Conservation (phyloP, 371 early-diverging fungal genomes). For the Mortierella sp. region DNA sequence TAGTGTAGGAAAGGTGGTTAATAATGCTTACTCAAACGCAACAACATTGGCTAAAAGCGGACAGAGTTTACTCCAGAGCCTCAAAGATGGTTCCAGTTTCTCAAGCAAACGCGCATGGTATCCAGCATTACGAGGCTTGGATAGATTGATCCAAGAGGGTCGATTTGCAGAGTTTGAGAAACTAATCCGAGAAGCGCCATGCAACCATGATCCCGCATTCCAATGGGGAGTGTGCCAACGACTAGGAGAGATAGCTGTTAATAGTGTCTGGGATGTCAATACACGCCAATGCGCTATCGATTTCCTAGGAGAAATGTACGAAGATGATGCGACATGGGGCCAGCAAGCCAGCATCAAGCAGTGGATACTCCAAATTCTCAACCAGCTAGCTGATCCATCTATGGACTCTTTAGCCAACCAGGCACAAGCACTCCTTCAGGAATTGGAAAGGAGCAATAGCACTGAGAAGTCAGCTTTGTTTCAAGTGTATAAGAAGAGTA, state of each 20-base stretch:
- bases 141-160: constrained; percentile 9
- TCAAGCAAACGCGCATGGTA: constrained; percentile 12
- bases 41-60: too few species aligned
- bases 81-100: too few species aligned
- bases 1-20: too few species aligned
- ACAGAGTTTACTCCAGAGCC: too few species aligned
- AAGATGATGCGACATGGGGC: constrained; percentile 15
- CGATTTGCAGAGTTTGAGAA: constrained; percentile 7
- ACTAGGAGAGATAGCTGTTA: constrained; percentile 18
- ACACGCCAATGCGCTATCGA: neutral
- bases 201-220: neutral
- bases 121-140: constrained; percentile 12
- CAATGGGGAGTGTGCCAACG: constrained; percentile 27
- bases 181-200: constrained; percentile 17
- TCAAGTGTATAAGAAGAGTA: too few species aligned
- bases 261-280: constrained; percentile 12
- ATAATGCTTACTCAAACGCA: too few species aligned
- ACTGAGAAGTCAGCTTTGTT: neutral
- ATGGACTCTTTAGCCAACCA: neutral
- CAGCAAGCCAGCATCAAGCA: constrained; percentile 12
- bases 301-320: too few species aligned
- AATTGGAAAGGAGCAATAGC: neutral
- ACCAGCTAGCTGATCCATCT: neutral
- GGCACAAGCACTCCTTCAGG: too few species aligned
- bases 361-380: constrained; percentile 11